Base-by-base conservation (phyloP, 331 rosid species). In the Phaseolus coccineus region DNA sequence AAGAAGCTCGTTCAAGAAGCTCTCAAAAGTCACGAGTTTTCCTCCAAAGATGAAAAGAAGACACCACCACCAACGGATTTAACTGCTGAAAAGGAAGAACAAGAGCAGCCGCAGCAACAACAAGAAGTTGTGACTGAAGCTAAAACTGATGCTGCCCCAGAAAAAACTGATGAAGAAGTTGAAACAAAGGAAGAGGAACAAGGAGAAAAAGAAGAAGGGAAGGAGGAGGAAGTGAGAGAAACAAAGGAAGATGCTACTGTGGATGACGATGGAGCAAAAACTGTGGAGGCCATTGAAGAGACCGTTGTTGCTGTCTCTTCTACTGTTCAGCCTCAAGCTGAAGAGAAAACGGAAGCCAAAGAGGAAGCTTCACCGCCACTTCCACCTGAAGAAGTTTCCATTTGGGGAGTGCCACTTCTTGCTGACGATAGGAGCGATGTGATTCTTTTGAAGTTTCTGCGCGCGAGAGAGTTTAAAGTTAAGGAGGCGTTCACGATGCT, bases 391-490 rank as follows among this genome's bases (percentile, higher is more conserved):
- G 80, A 87, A 69, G 89, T 89, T 22, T 82, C 88, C 74, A 87
- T 93, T n/a, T 93, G 88, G 87, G 97, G 98, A 0, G 79, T 91
- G 40, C 95, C 97, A 3, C 86, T 91, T 6, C 87, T 93, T 10
- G 86, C 86, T 4, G 97, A 93, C 14, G 89, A 90, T n/a, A 85
- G 88, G 15, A 90, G 85, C 64, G 89, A 93, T 66, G 92, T 90
- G 3, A 77, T 91, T 78, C 88, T 93, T 14, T 56, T 91, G 72
- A 93, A 93, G 55, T 93, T 91, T 76, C 89, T 91, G 1, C 78
- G 92, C 7, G 98, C 98, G 1, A 91, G 96, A 67, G 95, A 93
- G 33, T 89, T 91, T 13, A 92, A 93, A 39, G 97, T 85, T 40
- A 86, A 85, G 19, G 97, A 93, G 3, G 91, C 98, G 0, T 88